Base-by-base conservation (phyloP, 768 basidiomycete species). In the Cystofilobasidium ferigula region DNA sequence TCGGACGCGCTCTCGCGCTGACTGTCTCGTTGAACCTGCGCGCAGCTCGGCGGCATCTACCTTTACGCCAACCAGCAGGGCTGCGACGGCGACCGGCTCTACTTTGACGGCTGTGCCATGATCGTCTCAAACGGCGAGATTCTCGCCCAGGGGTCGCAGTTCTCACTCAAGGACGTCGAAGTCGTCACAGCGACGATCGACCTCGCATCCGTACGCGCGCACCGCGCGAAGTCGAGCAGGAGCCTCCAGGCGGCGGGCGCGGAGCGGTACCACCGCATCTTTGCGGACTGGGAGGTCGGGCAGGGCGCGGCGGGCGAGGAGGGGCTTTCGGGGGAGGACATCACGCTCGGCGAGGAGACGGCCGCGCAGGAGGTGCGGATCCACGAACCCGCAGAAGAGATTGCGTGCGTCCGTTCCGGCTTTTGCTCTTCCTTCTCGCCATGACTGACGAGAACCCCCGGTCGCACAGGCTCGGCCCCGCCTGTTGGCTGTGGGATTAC, bases 401-500 rank as follows among this genome's bases (percentile, higher is more conserved):
- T 98, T 65, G 94, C 95, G 95, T 95, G 72, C 71, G 89, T 81
- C 9, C 6, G 8, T 16, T 14, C 1, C 3, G 43, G 32, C 22
- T 43, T 42, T n/a, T 0, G 45, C 42, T 61, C 32, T 24, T 13
- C 30, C 22, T 22, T 34, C 61, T 26, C 30, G 3, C 14, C 40
- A n/a, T 62, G 43, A 26, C 57, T 58, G 36, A 58, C 16, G 3
- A 18, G 30, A 8, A 6, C 22, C 18, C 4, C 2, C 22, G 8
- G 5, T 22, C 22, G 7, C 14, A 54, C 69, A 97, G 94, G 2
- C 79, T 98, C 2, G 95, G 95, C 6, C 95, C 95, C 9, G 95
- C 94, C 20, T 98, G 95, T 73, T 99, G 95, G 95, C 80, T 99
- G n/a, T 99, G 95, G 95, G 95, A 99, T 74, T 99, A 98, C 73